phyloP scores from a whole-genome alignment of 2,329 filamentous ascomycete species.

The Pseudocercospora fuligena region DNA sequence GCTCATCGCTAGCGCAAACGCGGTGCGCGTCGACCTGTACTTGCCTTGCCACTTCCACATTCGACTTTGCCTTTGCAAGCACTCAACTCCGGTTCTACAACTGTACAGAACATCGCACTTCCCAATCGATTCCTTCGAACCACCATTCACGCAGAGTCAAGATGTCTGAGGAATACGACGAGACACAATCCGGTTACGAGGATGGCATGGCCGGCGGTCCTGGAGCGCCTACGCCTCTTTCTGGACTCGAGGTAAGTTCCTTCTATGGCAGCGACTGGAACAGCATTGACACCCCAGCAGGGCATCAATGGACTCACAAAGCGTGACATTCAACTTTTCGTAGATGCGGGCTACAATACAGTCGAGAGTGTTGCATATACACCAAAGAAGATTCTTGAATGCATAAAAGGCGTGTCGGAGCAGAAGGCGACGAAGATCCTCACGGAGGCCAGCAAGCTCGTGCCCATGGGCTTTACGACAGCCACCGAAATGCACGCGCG shows the following conservation, averaged over 20 bases:
- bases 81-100: neutral
- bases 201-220: conserved; percentile 77
- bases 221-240: conserved; percentile 89
- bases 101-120: neutral
- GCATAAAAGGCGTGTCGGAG: conserved; percentile 97
- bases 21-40: neutral
- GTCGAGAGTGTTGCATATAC: conserved; percentile 97
- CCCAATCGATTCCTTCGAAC: neutral
- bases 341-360: conserved; percentile 92
- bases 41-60: neutral
- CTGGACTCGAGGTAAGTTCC: conserved; percentile 67
- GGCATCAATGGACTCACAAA: conserved; percentile 89
- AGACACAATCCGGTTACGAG: conserved; percentile 74
- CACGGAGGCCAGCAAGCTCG: conserved; percentile 89
- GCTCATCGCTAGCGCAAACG: neutral
- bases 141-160: neutral
- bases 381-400: conserved; percentile 76
- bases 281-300: neutral
- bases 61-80: neutral
- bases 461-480: conserved; percentile 98
- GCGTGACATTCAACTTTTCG: conserved; percentile 88
- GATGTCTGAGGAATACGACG: conserved; percentile 54
- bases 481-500: conserved; percentile 99
- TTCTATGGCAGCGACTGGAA: neutral
- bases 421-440: conserved; percentile 93